phyloP scores from a whole-genome alignment of 1,284 basidiomycete species.

The Ustilago curta region DNA sequence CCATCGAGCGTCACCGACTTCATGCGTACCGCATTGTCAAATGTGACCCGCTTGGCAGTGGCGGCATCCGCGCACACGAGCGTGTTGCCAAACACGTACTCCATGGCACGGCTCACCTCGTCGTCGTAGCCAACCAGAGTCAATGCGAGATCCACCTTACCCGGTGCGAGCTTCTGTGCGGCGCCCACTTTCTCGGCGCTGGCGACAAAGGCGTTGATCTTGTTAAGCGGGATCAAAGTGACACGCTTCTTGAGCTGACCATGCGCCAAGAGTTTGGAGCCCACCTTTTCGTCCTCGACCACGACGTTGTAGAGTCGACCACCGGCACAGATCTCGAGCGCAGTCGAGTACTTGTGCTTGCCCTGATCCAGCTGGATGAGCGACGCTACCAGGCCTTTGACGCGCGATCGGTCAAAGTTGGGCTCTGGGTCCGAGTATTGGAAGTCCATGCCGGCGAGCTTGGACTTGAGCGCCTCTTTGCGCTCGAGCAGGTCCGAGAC shows the following conservation, averaged over 20 bases:
- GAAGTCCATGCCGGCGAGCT: slow-evolving; percentile 83
- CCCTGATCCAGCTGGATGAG: slow-evolving; percentile 80
- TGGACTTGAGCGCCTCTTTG: slow-evolving; percentile 79
- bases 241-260: slow-evolving; percentile 88
- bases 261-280: slow-evolving; percentile 84
- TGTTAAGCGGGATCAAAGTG: slow-evolving; percentile 93
- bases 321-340: slow-evolving; percentile 92
- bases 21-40: slow-evolving; percentile 79
- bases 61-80: slow-evolving; percentile 91
- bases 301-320: slow-evolving; percentile 85
- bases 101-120: slow-evolving; percentile 88
- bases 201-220: slow-evolving; percentile 82
- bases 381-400: slow-evolving; percentile 80
- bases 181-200: slow-evolving; percentile 80
- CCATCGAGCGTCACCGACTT: slow-evolving; percentile 93
- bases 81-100: slow-evolving; percentile 92
- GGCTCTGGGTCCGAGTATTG: slow-evolving; percentile 82
- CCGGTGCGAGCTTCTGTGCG: slow-evolving; percentile 79
- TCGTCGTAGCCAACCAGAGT: slow-evolving; percentile 86
- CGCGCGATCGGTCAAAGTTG: slow-evolving; percentile 85
- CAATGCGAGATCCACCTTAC: slow-evolving; percentile 86
- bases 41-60: slow-evolving; percentile 89
- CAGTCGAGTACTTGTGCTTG: slow-evolving; percentile 80
- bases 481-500: slow-evolving; percentile 77
- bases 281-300: slow-evolving; percentile 88